A percentile compares a stretch with the other conserved stretches of the same genome.
phyloP scores from a whole-genome alignment of 306 rosid genomes.

The Betula pendula region DNA sequence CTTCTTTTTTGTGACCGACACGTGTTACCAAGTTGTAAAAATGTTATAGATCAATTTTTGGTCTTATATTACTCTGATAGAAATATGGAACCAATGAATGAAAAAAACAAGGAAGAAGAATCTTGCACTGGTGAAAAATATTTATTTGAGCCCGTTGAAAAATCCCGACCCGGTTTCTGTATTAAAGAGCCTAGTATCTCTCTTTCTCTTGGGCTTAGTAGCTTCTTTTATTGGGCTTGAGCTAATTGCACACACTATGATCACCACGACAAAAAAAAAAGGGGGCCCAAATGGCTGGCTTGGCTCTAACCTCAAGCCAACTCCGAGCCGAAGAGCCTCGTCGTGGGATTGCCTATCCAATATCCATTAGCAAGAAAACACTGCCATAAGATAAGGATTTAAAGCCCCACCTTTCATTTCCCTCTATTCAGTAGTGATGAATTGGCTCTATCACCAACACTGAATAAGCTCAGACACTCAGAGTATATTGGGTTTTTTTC shows the following conservation, averaged over 20 bases:
- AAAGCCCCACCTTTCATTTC: constrained; percentile 75
- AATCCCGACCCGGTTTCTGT: background rate
- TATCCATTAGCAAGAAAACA: constrained; percentile 22
- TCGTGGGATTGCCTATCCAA: constrained; percentile 19
- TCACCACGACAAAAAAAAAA: no score
- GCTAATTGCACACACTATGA: background rate
- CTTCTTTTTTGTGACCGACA: no score
- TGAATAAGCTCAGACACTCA: constrained; percentile 19
- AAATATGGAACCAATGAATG: no score
- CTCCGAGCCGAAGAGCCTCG: constrained; percentile 21
- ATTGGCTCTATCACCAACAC: constrained; percentile 42
- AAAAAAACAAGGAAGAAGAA: background rate
- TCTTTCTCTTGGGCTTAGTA: background rate
- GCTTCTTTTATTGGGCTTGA: background rate
- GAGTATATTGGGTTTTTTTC: background rate
- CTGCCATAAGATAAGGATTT: constrained; percentile 72
- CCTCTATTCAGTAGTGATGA: constrained; percentile 41
- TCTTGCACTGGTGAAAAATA: background rate
- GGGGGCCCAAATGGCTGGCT: background rate
- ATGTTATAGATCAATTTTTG: no score
- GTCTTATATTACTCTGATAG: no score
- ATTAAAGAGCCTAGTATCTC: background rate
- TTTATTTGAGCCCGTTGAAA: no score
- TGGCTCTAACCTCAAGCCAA: constrained; percentile 19
- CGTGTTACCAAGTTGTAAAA: no score